phyloP scores from a whole-genome alignment of 805 yeast genomes.

The Lipomyces yamadae region DNA sequence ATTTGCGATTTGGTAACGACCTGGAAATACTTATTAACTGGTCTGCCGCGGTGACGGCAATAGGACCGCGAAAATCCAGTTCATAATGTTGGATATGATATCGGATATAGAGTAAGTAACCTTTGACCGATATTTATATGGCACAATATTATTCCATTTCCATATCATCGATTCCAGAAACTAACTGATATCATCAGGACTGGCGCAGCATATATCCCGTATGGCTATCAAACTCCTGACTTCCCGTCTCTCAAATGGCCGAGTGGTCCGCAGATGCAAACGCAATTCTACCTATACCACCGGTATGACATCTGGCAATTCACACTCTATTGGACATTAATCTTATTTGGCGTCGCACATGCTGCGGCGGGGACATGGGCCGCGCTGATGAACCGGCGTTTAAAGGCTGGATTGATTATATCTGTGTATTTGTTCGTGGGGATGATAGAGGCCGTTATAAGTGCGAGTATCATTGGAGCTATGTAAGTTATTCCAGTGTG shows the following conservation, averaged over 20 bases:
- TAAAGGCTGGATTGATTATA: constrained; percentile 52
- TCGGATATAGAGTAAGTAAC: background rate
- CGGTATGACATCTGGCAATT: constrained; percentile 78
- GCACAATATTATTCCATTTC: background rate
- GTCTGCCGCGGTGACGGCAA: background rate
- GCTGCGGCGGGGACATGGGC: constrained; percentile 68
- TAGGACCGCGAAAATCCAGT: background rate
- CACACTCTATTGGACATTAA: constrained; percentile 80
- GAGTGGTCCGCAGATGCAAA: constrained; percentile 45
- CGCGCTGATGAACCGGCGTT: constrained; percentile 53
- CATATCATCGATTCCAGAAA: background rate
- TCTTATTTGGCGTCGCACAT: constrained; percentile 68
- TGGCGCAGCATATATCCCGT: constrained; percentile 57
- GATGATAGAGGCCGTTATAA: constrained; percentile 63
- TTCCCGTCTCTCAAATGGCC: constrained; percentile 89
- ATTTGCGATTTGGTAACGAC: background rate
- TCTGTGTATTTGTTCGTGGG: constrained; percentile 59
- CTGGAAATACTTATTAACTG: background rate
- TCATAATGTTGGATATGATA: background rate
- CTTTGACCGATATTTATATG: background rate
- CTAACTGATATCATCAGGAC: background rate
- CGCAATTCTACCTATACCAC: constrained; percentile 60
- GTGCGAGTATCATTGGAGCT: constrained; percentile 80
- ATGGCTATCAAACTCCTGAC: constrained; percentile 76
- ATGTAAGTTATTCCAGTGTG: constrained; percentile 45